Evolutionary conservation across 768 basidiomycete species (phyloP).

Genomic region (Pisolithus marmoratus): DNA sequence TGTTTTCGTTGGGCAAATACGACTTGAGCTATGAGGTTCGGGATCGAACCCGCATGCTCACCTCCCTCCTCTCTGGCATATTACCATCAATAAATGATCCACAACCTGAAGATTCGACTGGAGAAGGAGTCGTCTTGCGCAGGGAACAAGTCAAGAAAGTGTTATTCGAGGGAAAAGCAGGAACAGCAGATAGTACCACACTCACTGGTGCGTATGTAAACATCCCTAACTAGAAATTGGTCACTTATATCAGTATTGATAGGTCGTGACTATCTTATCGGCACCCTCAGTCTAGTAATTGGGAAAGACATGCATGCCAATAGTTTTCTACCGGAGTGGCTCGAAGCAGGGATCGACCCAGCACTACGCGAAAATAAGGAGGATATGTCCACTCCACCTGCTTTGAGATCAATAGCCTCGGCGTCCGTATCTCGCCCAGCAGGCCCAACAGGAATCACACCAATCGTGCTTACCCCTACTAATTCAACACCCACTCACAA

Average conservation of each 20-base stretch:
- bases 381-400: constrained; percentile 33
- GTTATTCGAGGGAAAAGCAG: constrained; percentile 70
- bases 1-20: constrained; percentile 81
- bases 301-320: constrained; percentile 42
- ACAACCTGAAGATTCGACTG: constrained; percentile 36
- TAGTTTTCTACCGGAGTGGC: constrained; percentile 73
- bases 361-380: constrained; percentile 66
- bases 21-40: constrained; percentile 87
- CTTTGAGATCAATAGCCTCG: constrained; percentile 39
- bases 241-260: constrained; percentile 13
- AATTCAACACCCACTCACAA: constrained; percentile 40
- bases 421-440: constrained; percentile 20
- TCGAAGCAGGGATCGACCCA: constrained; percentile 78
- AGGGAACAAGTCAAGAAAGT: constrained; percentile 78
- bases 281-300: constrained; percentile 60
- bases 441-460: constrained; percentile 31
- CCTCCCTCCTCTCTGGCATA: constrained; percentile 59
- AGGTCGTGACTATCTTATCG: constrained; percentile 44
- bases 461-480: constrained; percentile 55
- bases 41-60: constrained; percentile 80
- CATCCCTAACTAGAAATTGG: not conserved
- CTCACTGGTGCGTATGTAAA: constrained; percentile 24
- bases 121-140: constrained; percentile 69
- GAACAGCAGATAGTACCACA: constrained; percentile 36
- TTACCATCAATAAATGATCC: constrained; percentile 31